Evolutionary conservation across 2,329 filamentous ascomycete genomes (phyloP), one percentile per base, ranked within the genome.

Genomic region (Calonectria hawksworthii): DNA sequence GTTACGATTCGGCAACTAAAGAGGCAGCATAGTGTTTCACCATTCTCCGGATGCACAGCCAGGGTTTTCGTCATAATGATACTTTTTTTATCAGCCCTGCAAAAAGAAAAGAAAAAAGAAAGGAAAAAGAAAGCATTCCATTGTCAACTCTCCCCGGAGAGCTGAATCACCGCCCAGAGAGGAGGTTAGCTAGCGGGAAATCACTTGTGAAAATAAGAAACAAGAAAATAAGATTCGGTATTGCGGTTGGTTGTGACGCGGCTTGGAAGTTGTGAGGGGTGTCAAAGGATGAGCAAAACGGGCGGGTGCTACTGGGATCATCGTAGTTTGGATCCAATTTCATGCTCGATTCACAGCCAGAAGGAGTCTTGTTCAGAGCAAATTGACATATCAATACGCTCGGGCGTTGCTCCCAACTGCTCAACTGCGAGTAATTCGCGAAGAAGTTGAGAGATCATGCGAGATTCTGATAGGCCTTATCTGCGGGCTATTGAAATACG

Each of bases 11-110:
- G 56, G 66, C 54, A 59, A 54, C 44, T 23, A 47, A 47, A 47
- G 9, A 47, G 44, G 52, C 50, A 28, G 61, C n/a, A 51, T 52
- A 54, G 28, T 38, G 61, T 74, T 73, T 70, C 74, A 67, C 41
- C 50, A 63, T 51, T 30, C 34, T 38, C 34, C 16, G 52, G 54
- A 16, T 52, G 36, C 32, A 41, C n/a, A 21, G 44, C 23, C 44
- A 65, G 34, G 47, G 28, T 44, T 44, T 38, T 47, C 14, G 50
- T 38, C 41, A 65, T 70, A 16, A 34, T 32, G 26, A 23, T 28
- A n/a, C 21, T n/a, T 68, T n/a, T 38, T 28, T 38, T 56, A 47
- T 66, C 61, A 34, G 13, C 30, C 28, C 26, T 41, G 26, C 47
- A 28, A 41, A 32, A 26, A 41, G 23, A 50, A 44, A 71, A 36